phyloP scores from a whole-genome alignment of 2,329 filamentous ascomycete species.

The Orbilia ellipsospora region DNA sequence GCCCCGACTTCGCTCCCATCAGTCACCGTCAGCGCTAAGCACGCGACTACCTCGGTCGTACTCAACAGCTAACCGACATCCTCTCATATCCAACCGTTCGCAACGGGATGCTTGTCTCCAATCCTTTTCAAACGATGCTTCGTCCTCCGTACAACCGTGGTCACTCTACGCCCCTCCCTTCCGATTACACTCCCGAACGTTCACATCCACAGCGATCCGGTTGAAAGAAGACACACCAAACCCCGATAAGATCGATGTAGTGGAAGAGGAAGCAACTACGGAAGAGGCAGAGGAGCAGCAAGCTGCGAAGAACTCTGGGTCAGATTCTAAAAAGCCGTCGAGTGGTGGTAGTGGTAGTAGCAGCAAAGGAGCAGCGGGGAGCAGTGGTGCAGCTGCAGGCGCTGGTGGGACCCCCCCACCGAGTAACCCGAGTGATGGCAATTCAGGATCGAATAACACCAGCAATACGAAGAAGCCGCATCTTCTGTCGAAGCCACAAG shows the following conservation, averaged over 20 bases:
- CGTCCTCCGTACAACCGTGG: slow-evolving; percentile 34
- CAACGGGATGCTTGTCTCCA: slow-evolving; percentile 22
- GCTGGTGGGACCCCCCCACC: slow-evolving; percentile 66
- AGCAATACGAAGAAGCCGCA: slow-evolving; percentile 71
- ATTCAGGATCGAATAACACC: slow-evolving; percentile 72
- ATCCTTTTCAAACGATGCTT: slow-evolving; percentile 12
- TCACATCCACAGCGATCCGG: slow-evolving; percentile 61
- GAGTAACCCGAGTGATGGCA: slow-evolving; percentile 68
- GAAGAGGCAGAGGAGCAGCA: slow-evolving; percentile 64
- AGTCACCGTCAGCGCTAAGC: slow-evolving; percentile 15
- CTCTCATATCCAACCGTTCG: slow-evolving; percentile 12
- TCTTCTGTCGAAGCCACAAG: slow-evolving; percentile 84
- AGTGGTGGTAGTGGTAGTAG: slow-evolving; percentile 64
- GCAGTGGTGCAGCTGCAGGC: slow-evolving; percentile 68
- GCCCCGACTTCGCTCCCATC: slow-evolving; percentile 10
- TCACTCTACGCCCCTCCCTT: slow-evolving; percentile 58
- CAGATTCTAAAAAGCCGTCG: slow-evolving; percentile 57
- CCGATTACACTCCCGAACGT: slow-evolving; percentile 60
- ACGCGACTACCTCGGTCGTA: slow-evolving; percentile 30
- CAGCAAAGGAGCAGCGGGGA: slow-evolving; percentile 69
- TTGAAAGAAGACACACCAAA: slow-evolving; percentile 58
- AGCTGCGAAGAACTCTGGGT: slow-evolving; percentile 65
- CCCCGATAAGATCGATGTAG: slow-evolving; percentile 63
- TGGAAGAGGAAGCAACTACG: slow-evolving; percentile 60
- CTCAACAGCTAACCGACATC: slow-evolving; percentile 29